These are phyloP conservation scores for Penicillium digitatum DNA, from an alignment of 2,329 filamentous ascomycete genomes.

Conservation along the genomic window DNA sequence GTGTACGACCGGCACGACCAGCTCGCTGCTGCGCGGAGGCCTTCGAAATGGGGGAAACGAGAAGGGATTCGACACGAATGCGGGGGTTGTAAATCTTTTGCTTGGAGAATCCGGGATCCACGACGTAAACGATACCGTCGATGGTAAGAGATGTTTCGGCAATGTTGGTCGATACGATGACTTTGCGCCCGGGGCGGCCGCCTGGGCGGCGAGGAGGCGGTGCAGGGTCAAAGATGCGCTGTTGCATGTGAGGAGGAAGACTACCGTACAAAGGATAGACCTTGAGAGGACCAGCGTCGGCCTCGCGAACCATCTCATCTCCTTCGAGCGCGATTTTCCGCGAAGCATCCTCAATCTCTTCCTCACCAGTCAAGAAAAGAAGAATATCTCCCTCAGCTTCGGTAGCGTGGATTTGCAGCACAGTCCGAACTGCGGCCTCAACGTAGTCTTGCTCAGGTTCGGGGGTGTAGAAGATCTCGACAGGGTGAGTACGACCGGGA, in stretches of 20 bases:
- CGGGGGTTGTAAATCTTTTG: constrained; percentile 99
- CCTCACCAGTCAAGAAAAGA: constrained; percentile 93
- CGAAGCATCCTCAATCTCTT: constrained; percentile 96
- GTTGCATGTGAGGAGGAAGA: constrained; percentile 86
- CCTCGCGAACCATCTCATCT: constrained; percentile 87
- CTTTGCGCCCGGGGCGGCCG: constrained; percentile 85
- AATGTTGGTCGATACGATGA: constrained; percentile 94
- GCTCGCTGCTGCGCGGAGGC: constrained; percentile 95
- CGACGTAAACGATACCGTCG: constrained; percentile 97
- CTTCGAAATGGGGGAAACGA: constrained; percentile 98
- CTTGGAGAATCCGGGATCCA: constrained; percentile 99
- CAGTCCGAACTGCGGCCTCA: constrained; percentile 88
- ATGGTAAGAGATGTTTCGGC: constrained; percentile 97
- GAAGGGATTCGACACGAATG: constrained; percentile 89
- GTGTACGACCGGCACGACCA: constrained; percentile 97
- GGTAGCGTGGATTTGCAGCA: constrained; percentile 91
- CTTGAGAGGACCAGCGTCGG: constrained; percentile 80
- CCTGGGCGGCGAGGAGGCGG: constrained; percentile 68
- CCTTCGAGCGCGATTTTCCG: constrained; percentile 86
- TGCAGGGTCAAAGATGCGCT: constrained; percentile 89
- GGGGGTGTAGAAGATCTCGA: constrained; percentile 97
- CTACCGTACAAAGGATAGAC: constrained; percentile 95
- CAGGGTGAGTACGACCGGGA: constrained; percentile 88
- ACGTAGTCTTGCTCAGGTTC: constrained; percentile 96
- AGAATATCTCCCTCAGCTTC: constrained; percentile 91